These are phyloP conservation scores for Royoungia palumana DNA, from an alignment of 768 basidiomycete genomes.

Conservation along the genomic window DNA sequence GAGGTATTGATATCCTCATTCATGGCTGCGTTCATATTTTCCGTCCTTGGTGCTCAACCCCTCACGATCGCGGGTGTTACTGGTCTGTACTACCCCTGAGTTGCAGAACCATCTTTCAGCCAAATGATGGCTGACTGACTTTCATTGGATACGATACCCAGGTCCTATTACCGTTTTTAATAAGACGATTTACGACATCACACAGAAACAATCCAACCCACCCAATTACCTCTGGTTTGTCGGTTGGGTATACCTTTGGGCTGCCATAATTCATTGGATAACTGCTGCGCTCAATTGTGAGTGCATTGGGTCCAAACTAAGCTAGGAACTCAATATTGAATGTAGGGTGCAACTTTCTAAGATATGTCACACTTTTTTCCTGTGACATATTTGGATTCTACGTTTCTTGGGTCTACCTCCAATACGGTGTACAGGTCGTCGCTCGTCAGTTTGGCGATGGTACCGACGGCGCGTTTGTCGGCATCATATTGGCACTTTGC, in stretches of 20 bases:
- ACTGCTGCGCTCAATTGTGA: constrained; percentile 76
- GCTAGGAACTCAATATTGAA: neutral
- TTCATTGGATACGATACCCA: constrained; percentile 16
- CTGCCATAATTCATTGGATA: constrained; percentile 80
- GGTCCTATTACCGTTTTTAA: constrained; percentile 93
- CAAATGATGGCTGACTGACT: neutral
- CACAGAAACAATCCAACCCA: constrained; percentile 50
- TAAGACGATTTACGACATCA: constrained; percentile 81
- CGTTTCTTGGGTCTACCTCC: constrained; percentile 85
- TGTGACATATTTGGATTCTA: constrained; percentile 94
- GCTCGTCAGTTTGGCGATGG: constrained; percentile 60
- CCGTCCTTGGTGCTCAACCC: constrained; percentile 86
- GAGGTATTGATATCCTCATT: constrained; percentile 83
- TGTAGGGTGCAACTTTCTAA: constrained; percentile 76
- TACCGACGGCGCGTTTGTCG: constrained; percentile 52
- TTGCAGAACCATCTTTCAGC: neutral
- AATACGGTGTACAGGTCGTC: constrained; percentile 85
- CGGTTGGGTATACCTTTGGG: constrained; percentile 93
- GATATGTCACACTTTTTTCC: constrained; percentile 85
- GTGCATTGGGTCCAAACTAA: constrained; percentile 13
- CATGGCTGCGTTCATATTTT: constrained; percentile 87
- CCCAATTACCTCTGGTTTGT: constrained; percentile 83
- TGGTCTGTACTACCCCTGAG: constrained; percentile 41
- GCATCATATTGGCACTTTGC: constrained; percentile 70
- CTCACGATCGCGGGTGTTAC: constrained; percentile 91